phyloP scores from a whole-genome alignment of 345 rosid genomes.

The Pistacia vera region DNA sequence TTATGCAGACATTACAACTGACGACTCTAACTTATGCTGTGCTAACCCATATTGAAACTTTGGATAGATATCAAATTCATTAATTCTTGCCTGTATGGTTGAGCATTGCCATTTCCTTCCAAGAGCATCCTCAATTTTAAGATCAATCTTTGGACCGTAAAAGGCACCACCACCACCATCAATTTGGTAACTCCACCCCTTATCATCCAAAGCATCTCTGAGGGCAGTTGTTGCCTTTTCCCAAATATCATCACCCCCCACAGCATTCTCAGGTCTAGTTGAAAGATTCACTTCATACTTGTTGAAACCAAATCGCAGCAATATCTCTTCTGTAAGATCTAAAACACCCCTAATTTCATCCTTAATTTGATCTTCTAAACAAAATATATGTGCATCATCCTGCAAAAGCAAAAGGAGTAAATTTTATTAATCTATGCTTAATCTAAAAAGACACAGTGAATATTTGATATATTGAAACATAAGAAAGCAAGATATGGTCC shows the following conservation, averaged over 20 bases:
- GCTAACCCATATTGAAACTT: not conserved
- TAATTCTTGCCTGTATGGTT: slow-evolving; percentile 71
- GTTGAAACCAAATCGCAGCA: slow-evolving; percentile 78
- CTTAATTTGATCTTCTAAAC: slow-evolving; percentile 92
- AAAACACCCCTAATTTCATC: slow-evolving; percentile 94
- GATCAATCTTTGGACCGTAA: slow-evolving; percentile 96
- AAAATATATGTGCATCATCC: slow-evolving; percentile 98
- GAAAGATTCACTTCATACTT: slow-evolving; percentile 91
- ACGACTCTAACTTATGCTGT: not conserved
- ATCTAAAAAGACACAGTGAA: not conserved
- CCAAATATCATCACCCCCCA: slow-evolving; percentile 92
- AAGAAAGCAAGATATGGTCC: not conserved
- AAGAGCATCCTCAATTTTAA: slow-evolving; percentile 93
- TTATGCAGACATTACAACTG: not conserved
- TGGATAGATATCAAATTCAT: not conserved
- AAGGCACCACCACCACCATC: slow-evolving; percentile 99
- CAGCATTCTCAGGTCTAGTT: slow-evolving; percentile 92
- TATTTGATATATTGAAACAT: not conserved
- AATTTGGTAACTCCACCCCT: slow-evolving; percentile 88
- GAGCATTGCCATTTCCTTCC: slow-evolving; percentile 99
- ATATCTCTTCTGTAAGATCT: slow-evolving; percentile 85
- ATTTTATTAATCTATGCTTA: not conserved
- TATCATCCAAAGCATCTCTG: slow-evolving; percentile 81
- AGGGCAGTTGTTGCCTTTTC: slow-evolving; percentile 86
- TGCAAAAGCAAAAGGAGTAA: slow-evolving; percentile 31